Percentiles rank a stretch among this genome's conserved stretches.
These are phyloP conservation scores for Scytalidium lignicola DNA, from an alignment of 2,329 filamentous ascomycete genomes.

Conservation along the genomic window DNA sequence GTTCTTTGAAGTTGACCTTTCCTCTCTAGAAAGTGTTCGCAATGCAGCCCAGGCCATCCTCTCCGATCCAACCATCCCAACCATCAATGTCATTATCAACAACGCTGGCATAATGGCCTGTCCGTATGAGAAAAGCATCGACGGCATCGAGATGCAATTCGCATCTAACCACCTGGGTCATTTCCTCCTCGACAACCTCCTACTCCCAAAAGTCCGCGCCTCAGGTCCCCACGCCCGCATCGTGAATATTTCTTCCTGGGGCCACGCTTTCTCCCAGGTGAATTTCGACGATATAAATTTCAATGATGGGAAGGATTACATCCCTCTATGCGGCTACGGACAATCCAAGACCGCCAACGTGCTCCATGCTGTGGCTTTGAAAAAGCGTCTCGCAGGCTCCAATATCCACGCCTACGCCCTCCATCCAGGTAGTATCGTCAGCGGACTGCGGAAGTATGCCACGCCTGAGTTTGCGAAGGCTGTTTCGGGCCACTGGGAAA, in stretches of 20 bases:
- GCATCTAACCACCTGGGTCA: conserved; percentile 18
- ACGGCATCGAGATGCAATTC: conserved; percentile 30
- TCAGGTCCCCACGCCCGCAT: conserved; percentile 18
- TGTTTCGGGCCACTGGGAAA: neutral
- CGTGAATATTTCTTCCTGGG: conserved; percentile 33
- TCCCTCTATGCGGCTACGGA: conserved; percentile 31
- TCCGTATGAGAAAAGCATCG: conserved; percentile 20
- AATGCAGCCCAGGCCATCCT: conserved; percentile 31
- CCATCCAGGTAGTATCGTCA: conserved; percentile 1
- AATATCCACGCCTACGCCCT: conserved; percentile 1
- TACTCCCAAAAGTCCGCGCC: conserved; percentile 14
- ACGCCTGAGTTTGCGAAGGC: conserved; percentile 3
- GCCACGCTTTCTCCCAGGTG: conserved; percentile 29
- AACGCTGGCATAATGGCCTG: conserved; percentile 36
- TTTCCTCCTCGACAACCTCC: conserved; percentile 18
- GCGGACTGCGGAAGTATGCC: conserved; percentile 3
- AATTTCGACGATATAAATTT: conserved; percentile 32
- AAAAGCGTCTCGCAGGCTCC: neutral
- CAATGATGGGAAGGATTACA: conserved; percentile 15
- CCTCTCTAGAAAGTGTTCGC: conserved; percentile 33
- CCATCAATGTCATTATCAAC: conserved; percentile 36
- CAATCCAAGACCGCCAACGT: conserved; percentile 38
- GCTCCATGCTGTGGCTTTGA: conserved; percentile 9
- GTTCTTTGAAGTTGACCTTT: conserved; percentile 24
- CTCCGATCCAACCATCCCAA: conserved; percentile 26